Evolutionary conservation across 2,329 filamentous ascomycete genomes (phyloP), one percentile per base, ranked within the genome.

Genomic region (Neofusicoccum sp.): DNA sequence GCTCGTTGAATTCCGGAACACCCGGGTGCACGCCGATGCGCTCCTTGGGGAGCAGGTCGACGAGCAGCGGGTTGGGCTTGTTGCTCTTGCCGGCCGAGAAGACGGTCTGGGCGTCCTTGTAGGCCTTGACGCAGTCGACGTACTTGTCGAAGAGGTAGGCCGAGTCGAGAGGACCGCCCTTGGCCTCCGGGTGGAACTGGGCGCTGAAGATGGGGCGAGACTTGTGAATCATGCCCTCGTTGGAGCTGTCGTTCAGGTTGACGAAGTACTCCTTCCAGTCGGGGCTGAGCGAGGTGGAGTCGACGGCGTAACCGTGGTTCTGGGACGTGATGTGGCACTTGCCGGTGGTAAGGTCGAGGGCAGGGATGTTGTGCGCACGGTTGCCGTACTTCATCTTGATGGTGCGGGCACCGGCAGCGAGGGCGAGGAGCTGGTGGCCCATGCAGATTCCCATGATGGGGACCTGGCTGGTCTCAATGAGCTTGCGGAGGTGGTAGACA

Each of bases 331-430:
- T 98, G 82, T 98, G 93, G 86, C 95, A 98, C 77, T 93, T 91
- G 61, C 95, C 93, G 38, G 93, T 98, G 63, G 90, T 96, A 75
- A 97, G 82, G 75, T 98, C 93, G 62, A 98, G 82, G 63, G 93
- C 92, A 7, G 95, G 95, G 70, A 98, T 98, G 83, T 99, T 99
- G 84, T 98, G 95, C 16, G 93, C 95, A 68, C 95, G 90, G 85
- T 99, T 99, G 72, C 95, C 95, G 77, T 97, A 99, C 86, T 98
- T 98, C 78, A 99, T 86, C 86, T 98, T 98, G 80, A 96, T 89
- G 64, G 95, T 98, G 70, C 86, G 84, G 59, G 91, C 95, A 65
- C 95, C 95, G 62, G 89, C 84, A 51, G 95, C 92, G 68, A 97
- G 85, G 65, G 93, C 93, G 62, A 99, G 84, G 58, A 99, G 87